These are phyloP conservation scores for Poteriospumella lacustris DNA, from an alignment of 108 stramenopile genomes.

Conservation along the genomic window DNA sequence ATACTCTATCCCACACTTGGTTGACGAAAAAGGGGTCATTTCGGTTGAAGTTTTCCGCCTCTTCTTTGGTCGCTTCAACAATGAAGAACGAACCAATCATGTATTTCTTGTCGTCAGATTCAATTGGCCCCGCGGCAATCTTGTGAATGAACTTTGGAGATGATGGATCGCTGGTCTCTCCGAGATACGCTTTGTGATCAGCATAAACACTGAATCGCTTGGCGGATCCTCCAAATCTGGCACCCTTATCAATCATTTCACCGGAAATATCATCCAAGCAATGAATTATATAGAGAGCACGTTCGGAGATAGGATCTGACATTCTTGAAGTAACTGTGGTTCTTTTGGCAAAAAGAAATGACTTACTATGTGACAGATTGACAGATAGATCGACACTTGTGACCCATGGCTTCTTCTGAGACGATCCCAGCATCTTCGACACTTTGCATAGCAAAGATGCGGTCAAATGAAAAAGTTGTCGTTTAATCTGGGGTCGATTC, in stretches of 20 bases:
- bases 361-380: no score
- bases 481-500: no score
- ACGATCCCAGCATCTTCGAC: no score
- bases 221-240: constrained; percentile 34
- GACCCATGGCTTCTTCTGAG: no score
- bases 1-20: constrained; percentile 2
- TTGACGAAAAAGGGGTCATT: constrained; percentile 37
- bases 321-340: no score
- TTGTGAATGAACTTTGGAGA: constrained; percentile 38
- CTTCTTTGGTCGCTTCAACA: constrained; percentile 37
- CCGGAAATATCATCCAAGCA: constrained; percentile 8
- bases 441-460: no score
- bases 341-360: no score
- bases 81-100: constrained; percentile 40
- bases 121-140: constrained; percentile 39
- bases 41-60: constrained; percentile 31
- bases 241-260: constrained; percentile 16
- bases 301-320: no score
- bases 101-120: constrained; percentile 33
- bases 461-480: no score
- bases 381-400: no score
- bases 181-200: constrained; percentile 43
- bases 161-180: constrained; percentile 5
- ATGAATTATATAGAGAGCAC: constrained; percentile 18
- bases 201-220: constrained; percentile 40